A percentile compares a stretch with the other conserved stretches of the same genome.
phyloP scores from a whole-genome alignment of 2,329 filamentous ascomycete genomes.

The Xylariales sp. region DNA sequence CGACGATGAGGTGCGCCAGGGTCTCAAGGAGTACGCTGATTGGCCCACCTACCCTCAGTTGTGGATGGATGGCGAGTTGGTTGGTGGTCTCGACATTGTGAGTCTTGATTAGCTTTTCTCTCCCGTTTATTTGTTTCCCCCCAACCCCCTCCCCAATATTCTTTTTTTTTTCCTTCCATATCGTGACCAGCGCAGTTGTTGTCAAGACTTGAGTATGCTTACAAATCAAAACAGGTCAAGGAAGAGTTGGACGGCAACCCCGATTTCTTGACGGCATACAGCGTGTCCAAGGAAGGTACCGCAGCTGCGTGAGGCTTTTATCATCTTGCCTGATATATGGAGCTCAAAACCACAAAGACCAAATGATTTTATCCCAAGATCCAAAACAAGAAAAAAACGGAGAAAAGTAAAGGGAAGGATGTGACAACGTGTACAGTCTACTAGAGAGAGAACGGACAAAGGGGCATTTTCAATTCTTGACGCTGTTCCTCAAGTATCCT shows the following conservation, averaged over 20 bases:
- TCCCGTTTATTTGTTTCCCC: too few species aligned
- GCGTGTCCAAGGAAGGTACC: conserved; percentile 40
- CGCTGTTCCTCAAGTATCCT: too few species aligned
- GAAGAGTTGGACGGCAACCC: conserved; percentile 84
- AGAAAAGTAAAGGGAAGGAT: neutral
- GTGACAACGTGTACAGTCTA: neutral
- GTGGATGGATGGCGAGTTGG: conserved; percentile 84
- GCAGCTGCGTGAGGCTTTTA: conserved; percentile 28
- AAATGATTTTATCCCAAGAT: neutral
- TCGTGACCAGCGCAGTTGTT: too few species aligned
- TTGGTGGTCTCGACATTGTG: conserved; percentile 94
- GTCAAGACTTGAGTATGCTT: conserved; percentile 1
- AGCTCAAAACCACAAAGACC: neutral
- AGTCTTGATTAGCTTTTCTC: conserved; percentile 33
- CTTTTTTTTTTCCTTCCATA: too few species aligned
- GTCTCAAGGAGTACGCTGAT: conserved; percentile 94
- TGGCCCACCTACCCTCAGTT: conserved; percentile 98
- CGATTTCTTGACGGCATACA: conserved; percentile 76
- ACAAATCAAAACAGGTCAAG: conserved; percentile 61
- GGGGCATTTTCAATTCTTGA: too few species aligned
- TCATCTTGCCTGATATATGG: too few species aligned
- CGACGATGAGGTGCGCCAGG: conserved; percentile 94
- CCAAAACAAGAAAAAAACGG: neutral
- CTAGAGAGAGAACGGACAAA: too few species aligned
- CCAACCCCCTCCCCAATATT: too few species aligned